Conservation (phyloP, 192 early-diverging fungal species). For the Podila epicladia region DNA sequence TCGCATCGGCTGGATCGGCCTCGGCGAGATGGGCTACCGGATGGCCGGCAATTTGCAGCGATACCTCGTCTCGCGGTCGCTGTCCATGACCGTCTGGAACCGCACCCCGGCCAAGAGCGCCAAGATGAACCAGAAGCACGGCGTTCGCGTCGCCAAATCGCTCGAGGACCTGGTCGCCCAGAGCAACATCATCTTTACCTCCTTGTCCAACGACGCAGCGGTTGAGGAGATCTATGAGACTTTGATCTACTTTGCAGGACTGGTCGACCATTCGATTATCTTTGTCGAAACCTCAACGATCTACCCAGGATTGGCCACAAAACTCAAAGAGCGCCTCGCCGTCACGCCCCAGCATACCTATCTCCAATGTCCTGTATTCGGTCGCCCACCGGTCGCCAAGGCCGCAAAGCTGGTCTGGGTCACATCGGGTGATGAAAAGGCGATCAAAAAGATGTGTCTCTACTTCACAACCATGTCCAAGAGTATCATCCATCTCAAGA, state of each 20-base stretch:
- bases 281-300: slow-evolving; percentile 75
- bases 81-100: slow-evolving; percentile 70
- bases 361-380: slow-evolving; percentile 60
- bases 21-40: slow-evolving; percentile 43
- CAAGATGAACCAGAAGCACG: slow-evolving; percentile 51
- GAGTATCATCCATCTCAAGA: slow-evolving; percentile 49
- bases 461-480: slow-evolving; percentile 40
- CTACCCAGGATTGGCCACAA: slow-evolving; percentile 52
- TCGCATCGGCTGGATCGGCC: slow-evolving; percentile 47
- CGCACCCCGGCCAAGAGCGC: slow-evolving; percentile 61
- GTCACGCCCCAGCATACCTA: slow-evolving; percentile 31
- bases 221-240: slow-evolving; percentile 59
- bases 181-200: slow-evolving; percentile 71
- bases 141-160: slow-evolving; percentile 52
- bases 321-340: slow-evolving; percentile 42
- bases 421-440: slow-evolving; percentile 37
- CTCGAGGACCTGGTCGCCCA: slow-evolving; percentile 52
- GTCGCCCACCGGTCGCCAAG: slow-evolving; percentile 35
- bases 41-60: slow-evolving; percentile 71
- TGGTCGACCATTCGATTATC: slow-evolving; percentile 50
- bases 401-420: slow-evolving; percentile 43
- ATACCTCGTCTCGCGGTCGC: slow-evolving; percentile 51
- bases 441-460: slow-evolving; percentile 41
- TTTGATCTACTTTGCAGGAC: slow-evolving; percentile 51
- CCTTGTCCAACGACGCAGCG: slow-evolving; percentile 66